Evolutionary conservation across 768 basidiomycete species (phyloP), one percentile per base, ranked within the genome.

Genomic region (Tricholoma hemisulphureum): DNA sequence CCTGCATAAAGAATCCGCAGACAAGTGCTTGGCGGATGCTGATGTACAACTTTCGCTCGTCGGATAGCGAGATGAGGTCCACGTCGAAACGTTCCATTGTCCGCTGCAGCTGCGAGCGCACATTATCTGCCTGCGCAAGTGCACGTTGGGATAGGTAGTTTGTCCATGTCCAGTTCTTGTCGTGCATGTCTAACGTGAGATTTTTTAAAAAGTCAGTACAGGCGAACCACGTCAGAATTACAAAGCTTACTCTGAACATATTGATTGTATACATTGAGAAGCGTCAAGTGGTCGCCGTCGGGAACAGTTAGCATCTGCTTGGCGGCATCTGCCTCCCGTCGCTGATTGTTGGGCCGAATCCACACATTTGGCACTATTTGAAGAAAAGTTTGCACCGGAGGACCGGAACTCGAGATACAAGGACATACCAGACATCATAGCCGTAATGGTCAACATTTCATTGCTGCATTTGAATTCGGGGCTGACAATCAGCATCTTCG

Each of bases 1-100:
- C 85, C 69, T 98, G 96, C 96, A 97, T 98, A 76, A 98, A 99
- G 81, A 92, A 99, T 1, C 95, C 97, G 63, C 88, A 90, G 4
- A 91, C 89, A 20, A 98, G 78, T 0, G 89, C 89, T 72, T 87
- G 87, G 24, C 93, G 84, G 56, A 98, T 87, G 63, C 87, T 88
- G 53, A 75, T 61, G 70, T 84, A 89, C 61, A 89, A 82, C 67
- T 87, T 90, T 66, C 78, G 80, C 64, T 89, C 83, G 62, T 94
- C 89, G 24, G 69, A 71, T 2, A 84, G 78, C 6, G 87, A 86
- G 24, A 94, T 71, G 20, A 95, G 69, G 26, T 89, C 88, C 31
- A 96, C 75, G 57, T 95, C 93, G 67, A 82, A 91, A 31, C 87
- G 86, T 73, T 97, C 93, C 97, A 99, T 98, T 4, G 79, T 88